phyloP scores from a whole-genome alignment of 2,329 filamentous ascomycete species.

The Colletotrichum graminicola region DNA sequence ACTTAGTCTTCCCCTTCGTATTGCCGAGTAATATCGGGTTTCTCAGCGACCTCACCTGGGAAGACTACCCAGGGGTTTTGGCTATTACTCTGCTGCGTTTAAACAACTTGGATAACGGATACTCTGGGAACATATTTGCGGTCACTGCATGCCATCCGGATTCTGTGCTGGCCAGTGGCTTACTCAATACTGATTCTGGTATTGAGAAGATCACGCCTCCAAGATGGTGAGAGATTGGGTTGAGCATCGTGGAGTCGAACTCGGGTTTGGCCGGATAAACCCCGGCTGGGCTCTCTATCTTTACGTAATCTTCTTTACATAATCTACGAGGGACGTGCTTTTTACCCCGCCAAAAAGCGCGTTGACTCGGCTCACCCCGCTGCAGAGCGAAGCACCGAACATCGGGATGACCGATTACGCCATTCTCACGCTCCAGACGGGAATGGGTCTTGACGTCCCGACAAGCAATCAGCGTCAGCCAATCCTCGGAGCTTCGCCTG shows the following conservation, averaged over 20 bases:
- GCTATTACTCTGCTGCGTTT: too few relatives aligned
- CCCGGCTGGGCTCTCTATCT: neutral
- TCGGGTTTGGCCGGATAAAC: constrained; percentile 14
- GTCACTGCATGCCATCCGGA: neutral
- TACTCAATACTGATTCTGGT: neutral
- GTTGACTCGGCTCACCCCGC: constrained; percentile 37
- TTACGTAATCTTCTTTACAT: too few relatives aligned
- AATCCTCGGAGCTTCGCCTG: constrained; percentile 27
- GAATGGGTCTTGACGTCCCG: constrained; percentile 26
- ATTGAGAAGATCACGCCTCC: neutral
- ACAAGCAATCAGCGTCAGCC: constrained; percentile 39
- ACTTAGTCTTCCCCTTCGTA: neutral
- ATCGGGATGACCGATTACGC: constrained; percentile 32
- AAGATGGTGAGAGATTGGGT: too few relatives aligned
- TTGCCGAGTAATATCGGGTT: neutral
- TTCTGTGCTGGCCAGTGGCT: neutral
- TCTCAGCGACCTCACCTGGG: neutral
- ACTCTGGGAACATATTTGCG: neutral
- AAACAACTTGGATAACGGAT: too few relatives aligned
- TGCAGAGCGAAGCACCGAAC: constrained; percentile 34
- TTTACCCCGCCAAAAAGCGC: constrained; percentile 36
- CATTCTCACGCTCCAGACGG: constrained; percentile 29
- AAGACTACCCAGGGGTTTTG: too few relatives aligned
- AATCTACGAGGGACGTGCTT: neutral
- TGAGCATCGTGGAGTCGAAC: neutral